Evolutionary conservation across 1,139 yeast genomes (phyloP).

Genomic region (Hyphopichia khmerensis): DNA sequence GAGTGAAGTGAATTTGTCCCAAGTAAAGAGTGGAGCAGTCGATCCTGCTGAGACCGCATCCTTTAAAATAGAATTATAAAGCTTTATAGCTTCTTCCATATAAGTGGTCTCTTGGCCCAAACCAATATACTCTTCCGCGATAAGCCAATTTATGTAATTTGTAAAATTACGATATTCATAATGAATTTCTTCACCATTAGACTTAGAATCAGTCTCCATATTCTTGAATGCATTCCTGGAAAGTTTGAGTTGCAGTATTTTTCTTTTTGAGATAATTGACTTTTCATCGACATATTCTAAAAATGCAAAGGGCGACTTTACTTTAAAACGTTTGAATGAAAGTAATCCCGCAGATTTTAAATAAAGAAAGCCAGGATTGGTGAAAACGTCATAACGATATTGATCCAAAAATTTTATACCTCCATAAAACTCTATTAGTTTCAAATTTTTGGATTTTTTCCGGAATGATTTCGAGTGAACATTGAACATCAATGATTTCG

Average conservation of each 20-base stretch:
- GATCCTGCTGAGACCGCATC: background rate
- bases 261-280: conserved; percentile 4
- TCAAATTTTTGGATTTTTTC: conserved; percentile 8
- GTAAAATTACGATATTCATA: conserved; percentile 14
- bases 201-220: conserved; percentile 1
- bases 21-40: background rate
- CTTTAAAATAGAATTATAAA: conserved; percentile 31
- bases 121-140: conserved; percentile 46
- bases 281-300: conserved; percentile 6
- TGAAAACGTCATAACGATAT: conserved; percentile 22
- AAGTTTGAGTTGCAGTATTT: conserved; percentile 30
- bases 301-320: background rate
- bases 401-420: conserved; percentile 31
- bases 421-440: conserved; percentile 24
- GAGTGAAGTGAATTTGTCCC: conserved; percentile 8
- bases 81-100: conserved; percentile 31
- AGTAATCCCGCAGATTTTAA: conserved; percentile 20
- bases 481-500: conserved; percentile 39
- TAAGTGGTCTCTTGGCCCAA: conserved; percentile 13
- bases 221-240: conserved; percentile 26
- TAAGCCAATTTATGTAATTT: conserved; percentile 44
- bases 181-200: background rate
- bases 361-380: conserved; percentile 29
- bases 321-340: conserved; percentile 7
- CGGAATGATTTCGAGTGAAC: conserved; percentile 7